Base-by-base conservation (phyloP, 352 stramenopile species). In the Pythium insidiosum region DNA sequence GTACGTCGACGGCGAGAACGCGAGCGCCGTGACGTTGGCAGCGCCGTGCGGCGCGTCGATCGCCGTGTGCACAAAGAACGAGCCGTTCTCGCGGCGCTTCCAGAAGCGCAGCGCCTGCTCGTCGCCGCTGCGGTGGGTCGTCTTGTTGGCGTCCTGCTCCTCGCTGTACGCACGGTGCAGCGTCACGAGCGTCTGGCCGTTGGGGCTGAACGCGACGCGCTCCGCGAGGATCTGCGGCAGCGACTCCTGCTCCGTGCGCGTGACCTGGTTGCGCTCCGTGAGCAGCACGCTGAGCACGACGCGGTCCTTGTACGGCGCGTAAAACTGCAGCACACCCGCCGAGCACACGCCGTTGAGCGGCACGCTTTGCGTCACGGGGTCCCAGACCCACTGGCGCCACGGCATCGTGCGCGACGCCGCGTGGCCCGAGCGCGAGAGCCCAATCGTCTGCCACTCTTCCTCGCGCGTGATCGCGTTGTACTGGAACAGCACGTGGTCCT, bases 231-330 rank as follows among this genome's bases (percentile, higher is more conserved):
- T 60, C 34, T 64, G 54, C 7, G 73, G 70, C 22, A 87, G 41
- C 37, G 62, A 47, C 40, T 89, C 77, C 31, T 83, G 56, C 12
- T 87, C 72, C 0, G 77, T 89, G 28, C 73, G 71, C n/a, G 80
- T 85, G 20, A 93, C 77, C 36, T 88, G 77, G 58, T 93, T 93
- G 30, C 80, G 80, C 37, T 89, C 74, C 19, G 76, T 88, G 7
- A 93, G 57, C 45, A 74, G 28, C 23, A 93, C 48, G 24, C 65
- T 86, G 49, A 74, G 59, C 4, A 90, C 49, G 23, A 93, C 75
- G 12, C 75, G 80, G 50, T 93, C 75, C 28, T 82, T 67, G 53
- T 86, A 84, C 15, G 80, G 73, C 18, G 90, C 72, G 53, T 88
- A 93, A 39, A 93, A 83, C 61, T 93, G 80, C 18, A 93, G 42